phyloP scores from a whole-genome alignment of 2,329 filamentous ascomycete genomes.

The Fusarium sp. region DNA sequence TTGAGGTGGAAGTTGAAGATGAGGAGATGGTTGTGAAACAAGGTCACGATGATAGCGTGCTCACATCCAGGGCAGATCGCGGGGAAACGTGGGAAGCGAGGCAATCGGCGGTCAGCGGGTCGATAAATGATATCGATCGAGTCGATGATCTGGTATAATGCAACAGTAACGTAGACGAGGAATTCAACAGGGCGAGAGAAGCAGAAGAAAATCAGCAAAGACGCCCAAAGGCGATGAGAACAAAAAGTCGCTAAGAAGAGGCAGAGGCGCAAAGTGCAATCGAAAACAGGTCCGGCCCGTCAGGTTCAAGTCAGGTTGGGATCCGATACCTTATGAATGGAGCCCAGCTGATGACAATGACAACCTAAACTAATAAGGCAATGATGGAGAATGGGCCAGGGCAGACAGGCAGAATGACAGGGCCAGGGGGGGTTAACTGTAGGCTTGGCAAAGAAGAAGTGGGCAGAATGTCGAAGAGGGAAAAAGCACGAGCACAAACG shows the following conservation, averaged over 20 bases:
- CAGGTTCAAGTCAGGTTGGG: conserved; percentile 29
- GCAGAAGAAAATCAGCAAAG: background rate
- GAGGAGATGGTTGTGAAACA: conserved; percentile 7
- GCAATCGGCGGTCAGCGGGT: conserved; percentile 43
- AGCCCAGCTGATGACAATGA: conserved; percentile 42
- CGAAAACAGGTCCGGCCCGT: conserved; percentile 18
- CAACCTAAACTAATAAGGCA: conserved; percentile 20
- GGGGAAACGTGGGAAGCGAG: conserved; percentile 37
- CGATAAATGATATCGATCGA: conserved; percentile 18
- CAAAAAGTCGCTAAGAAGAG: conserved; percentile 22
- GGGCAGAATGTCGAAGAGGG: conserved; percentile 29
- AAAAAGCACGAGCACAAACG: conserved; percentile 20
- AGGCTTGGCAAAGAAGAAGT: conserved; percentile 38
- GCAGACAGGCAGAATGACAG: conserved; percentile 24
- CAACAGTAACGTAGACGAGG: conserved; percentile 25
- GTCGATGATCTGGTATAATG: conserved; percentile 26
- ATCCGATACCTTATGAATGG: conserved; percentile 35
- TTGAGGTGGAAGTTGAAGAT: conserved; percentile 4
- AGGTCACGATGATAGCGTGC: conserved; percentile 15
- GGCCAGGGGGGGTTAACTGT: conserved; percentile 6
- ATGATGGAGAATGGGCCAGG: conserved; percentile 23
- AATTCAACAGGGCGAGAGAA: conserved; percentile 16
- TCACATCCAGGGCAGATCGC: conserved; percentile 43
- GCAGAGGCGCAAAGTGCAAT: conserved; percentile 9
- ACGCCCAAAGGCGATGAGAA: conserved; percentile 6